phyloP scores from a whole-genome alignment of 176 grass and related monocot species.

The Microstegium vimineum region DNA sequence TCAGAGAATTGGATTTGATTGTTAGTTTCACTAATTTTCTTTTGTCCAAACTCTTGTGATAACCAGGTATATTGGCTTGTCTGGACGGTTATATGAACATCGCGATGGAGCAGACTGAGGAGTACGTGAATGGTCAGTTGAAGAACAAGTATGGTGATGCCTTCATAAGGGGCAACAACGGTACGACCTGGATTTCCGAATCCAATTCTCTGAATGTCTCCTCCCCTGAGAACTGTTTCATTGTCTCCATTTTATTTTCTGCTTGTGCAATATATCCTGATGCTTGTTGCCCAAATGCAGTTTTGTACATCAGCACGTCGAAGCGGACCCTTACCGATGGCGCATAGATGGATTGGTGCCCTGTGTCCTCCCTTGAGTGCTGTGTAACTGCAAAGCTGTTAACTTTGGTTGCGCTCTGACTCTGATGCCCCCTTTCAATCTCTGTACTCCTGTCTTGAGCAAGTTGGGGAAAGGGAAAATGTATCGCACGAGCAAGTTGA shows the following conservation, averaged over 20 bases:
- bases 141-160: conserved; percentile 99
- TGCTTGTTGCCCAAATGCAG: conserved; percentile 34
- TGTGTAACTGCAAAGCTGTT: background rate
- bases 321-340: conserved; percentile 62
- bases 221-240: background rate
- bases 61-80: conserved; percentile 81
- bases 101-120: conserved; percentile 96
- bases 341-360: conserved; percentile 5
- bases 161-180: conserved; percentile 98
- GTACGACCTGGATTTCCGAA: conserved; percentile 40
- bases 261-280: background rate
- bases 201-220: background rate
- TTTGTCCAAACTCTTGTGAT: background rate
- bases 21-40: background rate
- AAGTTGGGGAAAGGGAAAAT: background rate
- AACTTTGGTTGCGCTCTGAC: background rate
- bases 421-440: conserved; percentile 14
- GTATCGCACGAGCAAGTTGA: background rate
- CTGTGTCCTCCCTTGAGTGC: background rate
- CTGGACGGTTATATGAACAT: conserved; percentile 99
- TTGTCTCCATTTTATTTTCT: background rate
- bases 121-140: conserved; percentile 88
- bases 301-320: conserved; percentile 87
- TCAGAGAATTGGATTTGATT: background rate
- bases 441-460: conserved; percentile 1